Evolutionary conservation across 2,329 filamentous ascomycete species (phyloP).

Genomic region (Fonsecaea nubica): DNA sequence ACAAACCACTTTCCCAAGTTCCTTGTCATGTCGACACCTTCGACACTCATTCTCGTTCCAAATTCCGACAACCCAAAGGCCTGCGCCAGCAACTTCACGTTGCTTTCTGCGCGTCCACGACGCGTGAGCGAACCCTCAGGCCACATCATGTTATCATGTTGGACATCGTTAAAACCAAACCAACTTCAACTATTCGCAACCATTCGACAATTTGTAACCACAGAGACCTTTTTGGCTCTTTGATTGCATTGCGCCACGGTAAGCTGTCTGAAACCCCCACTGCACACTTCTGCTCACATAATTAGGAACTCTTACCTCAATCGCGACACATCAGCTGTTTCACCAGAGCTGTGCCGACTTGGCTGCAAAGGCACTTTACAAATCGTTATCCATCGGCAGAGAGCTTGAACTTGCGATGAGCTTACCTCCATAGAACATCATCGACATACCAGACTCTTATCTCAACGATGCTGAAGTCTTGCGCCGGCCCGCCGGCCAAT

Average conservation of each 20-base stretch:
- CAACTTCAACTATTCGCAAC: no score
- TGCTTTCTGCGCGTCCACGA: no score
- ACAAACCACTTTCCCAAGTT: no score
- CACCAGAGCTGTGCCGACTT: neutral
- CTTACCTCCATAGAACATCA: neutral
- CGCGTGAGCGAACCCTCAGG: no score
- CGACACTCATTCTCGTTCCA: no score
- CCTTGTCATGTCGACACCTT: no score
- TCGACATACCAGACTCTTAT: neutral
- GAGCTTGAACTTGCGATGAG: neutral
- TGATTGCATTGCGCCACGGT: neutral
- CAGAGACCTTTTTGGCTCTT: neutral
- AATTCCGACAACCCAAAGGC: no score
- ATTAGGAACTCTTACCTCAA: neutral
- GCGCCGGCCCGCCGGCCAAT: no score
- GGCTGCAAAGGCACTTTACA: neutral
- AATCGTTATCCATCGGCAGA: neutral
- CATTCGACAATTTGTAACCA: neutral
- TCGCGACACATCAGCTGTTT: neutral
- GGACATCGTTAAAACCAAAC: no score
- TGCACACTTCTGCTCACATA: neutral
- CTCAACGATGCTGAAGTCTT: neutral
- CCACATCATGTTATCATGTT: no score
- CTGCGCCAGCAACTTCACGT: no score
- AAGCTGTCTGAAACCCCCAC: neutral